phyloP scores from a whole-genome alignment of 495 filamentous ascomycete species.

The Neurospora sp. region DNA sequence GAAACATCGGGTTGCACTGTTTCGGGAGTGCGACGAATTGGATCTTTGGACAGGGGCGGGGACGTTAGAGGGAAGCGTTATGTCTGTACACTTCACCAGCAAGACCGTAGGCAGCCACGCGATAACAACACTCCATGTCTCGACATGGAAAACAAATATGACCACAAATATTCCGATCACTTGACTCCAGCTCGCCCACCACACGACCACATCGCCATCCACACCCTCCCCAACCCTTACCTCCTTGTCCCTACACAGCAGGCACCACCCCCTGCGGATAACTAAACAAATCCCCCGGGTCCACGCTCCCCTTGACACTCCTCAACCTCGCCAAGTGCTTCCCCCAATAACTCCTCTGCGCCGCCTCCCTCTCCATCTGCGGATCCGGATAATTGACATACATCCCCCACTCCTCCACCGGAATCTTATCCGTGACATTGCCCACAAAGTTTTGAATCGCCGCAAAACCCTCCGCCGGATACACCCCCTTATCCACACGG shows the following conservation, averaged over 20 bases:
- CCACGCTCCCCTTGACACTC: constrained; percentile 45
- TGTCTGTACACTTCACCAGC: background rate
- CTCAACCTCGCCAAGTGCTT: constrained; percentile 41
- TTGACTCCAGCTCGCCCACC: background rate
- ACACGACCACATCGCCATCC: background rate
- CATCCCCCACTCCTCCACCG: constrained; percentile 26
- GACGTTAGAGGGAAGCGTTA: background rate
- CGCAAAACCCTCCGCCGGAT: constrained; percentile 22
- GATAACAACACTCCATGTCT: background rate
- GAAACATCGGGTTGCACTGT: background rate
- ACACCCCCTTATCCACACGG: constrained; percentile 22
- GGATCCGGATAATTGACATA: constrained; percentile 40
- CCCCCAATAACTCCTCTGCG: constrained; percentile 42
- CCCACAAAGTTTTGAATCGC: constrained; percentile 28
- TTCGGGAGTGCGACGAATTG: background rate
- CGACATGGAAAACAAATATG: background rate
- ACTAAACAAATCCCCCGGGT: constrained; percentile 50
- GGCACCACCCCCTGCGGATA: constrained; percentile 38
- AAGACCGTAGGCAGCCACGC: background rate
- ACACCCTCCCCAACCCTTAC: background rate
- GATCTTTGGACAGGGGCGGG: background rate
- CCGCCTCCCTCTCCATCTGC: constrained; percentile 25
- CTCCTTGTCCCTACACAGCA: background rate
- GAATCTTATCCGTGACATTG: constrained; percentile 23
- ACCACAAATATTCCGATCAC: background rate